Evolutionary conservation across 106 monocot species (phyloP), one percentile per base, ranked within the genome.

Genomic region (Acorus gramineus): DNA sequence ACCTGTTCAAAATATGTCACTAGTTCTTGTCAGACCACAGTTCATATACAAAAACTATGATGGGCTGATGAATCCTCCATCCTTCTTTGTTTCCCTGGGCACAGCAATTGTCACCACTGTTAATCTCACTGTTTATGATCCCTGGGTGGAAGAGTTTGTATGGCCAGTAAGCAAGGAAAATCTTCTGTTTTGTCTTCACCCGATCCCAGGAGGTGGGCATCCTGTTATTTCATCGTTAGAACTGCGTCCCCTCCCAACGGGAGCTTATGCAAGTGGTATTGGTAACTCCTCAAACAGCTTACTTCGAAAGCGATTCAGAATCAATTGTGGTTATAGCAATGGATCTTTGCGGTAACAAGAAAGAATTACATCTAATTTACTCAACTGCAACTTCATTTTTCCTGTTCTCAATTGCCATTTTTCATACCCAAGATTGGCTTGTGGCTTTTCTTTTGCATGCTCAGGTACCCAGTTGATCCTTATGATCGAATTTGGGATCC

Each of bases 211-310:
- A 12, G 65, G 66, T 14, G 82, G 82, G 2, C 47, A 44, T n/a
- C 82, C 82, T 5, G 77, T 82, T 13, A 78, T 82, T 42, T 82
- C 82, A 12, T 82, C 82, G 5, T 49, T 82, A 11, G 82, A 82
- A 49, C 59, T 82, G 11, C 70, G 82, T n/a, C 77, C 77, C 13
- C 66, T 82, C 52, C 82, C 82, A 6, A 61, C 55, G 9, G 70
- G 70, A 53, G 65, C 82, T 52, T 82, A 82, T 28, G 61, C 50
- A 42, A 28, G 60, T 46, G n/a, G 52, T 56, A 52, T 59, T 2
- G 11, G 47, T 55, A 61, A 47, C 7, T 49, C 6, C 49, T 46
- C 48, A 57, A 61, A 55, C 14, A 66, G 49, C 57, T 63, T 74
- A n/a, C 59, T 78, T 60, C 67, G 77, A 55, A 82, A 82, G 67